Percentiles rank a stretch among this genome's conserved stretches.
Evolutionary conservation across 2,329 filamentous ascomycete genomes (phyloP).

Genomic region (Monascus ruber): DNA sequence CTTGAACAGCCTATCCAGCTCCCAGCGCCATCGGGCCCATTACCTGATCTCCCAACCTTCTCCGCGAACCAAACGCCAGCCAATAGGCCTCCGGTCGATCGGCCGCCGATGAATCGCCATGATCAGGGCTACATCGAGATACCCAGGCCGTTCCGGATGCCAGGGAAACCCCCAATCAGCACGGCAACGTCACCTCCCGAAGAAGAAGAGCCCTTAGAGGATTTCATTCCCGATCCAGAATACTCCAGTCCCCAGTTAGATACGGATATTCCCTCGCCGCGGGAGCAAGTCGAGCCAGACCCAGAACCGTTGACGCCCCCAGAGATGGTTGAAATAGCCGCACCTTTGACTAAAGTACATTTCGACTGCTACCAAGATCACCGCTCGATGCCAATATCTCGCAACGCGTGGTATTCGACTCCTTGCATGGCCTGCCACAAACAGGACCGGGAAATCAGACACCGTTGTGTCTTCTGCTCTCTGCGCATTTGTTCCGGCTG

Average conservation of each 20-base stretch:
- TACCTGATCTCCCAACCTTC: too few relatives aligned
- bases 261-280: not conserved
- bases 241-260: not conserved
- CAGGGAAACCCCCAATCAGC: not conserved
- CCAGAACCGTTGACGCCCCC: constrained; percentile 15
- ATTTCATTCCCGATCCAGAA: not conserved
- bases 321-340: constrained; percentile 22
- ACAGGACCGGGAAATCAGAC: constrained; percentile 24
- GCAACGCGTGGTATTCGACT: constrained; percentile 29
- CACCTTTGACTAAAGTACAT: constrained; percentile 25
- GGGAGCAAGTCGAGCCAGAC: not conserved
- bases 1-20: not conserved
- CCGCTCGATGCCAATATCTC: constrained; percentile 21
- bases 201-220: not conserved
- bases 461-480: constrained; percentile 32
- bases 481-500: constrained; percentile 29
- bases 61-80: too few relatives aligned
- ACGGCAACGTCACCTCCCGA: not conserved
- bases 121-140: not conserved
- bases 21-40: not conserved
- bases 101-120: not conserved
- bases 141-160: not conserved
- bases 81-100: too few relatives aligned
- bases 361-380: constrained; percentile 31
- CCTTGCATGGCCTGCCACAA: constrained; percentile 35